Base-by-base conservation (phyloP, 2,329 filamentous ascomycete genomes). In the Trichoderma citrinoviride region DNA sequence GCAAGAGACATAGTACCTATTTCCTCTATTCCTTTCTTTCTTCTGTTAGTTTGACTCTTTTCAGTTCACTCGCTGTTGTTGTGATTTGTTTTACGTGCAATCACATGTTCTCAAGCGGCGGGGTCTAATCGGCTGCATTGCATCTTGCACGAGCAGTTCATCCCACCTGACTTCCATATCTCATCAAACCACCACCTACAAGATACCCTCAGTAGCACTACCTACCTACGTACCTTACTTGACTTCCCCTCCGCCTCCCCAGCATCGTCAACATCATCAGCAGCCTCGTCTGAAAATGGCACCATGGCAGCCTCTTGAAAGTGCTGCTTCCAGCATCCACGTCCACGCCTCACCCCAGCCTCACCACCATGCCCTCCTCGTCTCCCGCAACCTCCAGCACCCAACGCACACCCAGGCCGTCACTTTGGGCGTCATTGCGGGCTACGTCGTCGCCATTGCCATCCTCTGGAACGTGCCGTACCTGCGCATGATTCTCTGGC, bases 381-480 rank as follows among this genome's bases (percentile, higher is more conserved):
- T 65, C 56, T 37, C 49, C 21, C 85, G 88, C 63, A 81, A 82
- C 60, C 78, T 91, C 12, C 72, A 78, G 64, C 80, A 80, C 27
- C 86, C 88, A 47, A 89, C 86, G 68, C 83, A 87, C 72, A 90
- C 90, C 2, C 90, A 93, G 71, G 82, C 82, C 61, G 83, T 92
- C 10, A 92, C 90, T 0, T 78, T 92, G 27, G 89, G 89, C 8
- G 80, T 92, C 46, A 91, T 93, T 70, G 88, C 77, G 8, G 87
- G 82, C 41, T 93, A 93, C 76, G 83, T 90, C 2, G 89, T 92
- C 19, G 82, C 83, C 53, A 93, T 93, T 68, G 90, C 89, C 5
- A 80, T 93, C 47, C 79, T 93, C 3, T 93, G 90, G 90, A 93
- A 93, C 77, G 75, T 93, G 1, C 90, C 90, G 1, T 92, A 91